These are phyloP conservation scores for Nothopassalora personata DNA, from an alignment of 2,329 filamentous ascomycete species.

Conservation along the genomic window DNA sequence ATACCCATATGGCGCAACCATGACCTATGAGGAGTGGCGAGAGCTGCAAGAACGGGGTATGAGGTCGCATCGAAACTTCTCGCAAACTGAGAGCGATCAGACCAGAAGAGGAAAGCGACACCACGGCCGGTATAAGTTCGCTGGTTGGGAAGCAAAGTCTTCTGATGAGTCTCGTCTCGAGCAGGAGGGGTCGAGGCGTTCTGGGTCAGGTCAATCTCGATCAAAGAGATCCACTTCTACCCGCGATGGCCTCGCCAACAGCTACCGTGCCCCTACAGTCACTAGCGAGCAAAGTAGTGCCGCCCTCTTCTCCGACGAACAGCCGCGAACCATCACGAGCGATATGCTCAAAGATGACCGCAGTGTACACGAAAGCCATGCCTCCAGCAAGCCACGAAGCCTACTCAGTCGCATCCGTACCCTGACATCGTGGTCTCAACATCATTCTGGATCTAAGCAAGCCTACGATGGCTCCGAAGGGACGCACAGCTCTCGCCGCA, in stretches of 20 bases:
- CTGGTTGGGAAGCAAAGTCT: constrained; percentile 11
- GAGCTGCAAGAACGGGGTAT: constrained; percentile 21
- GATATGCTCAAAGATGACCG: neutral
- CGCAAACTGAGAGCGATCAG: constrained; percentile 18
- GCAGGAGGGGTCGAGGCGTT: neutral
- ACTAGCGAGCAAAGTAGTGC: constrained; percentile 8
- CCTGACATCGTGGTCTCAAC: neutral
- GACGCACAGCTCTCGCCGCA: neutral
- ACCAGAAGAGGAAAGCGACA: constrained; percentile 8
- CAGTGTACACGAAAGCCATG: neutral
- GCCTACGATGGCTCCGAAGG: constrained; percentile 1
- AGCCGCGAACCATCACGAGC: neutral
- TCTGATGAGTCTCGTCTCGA: constrained; percentile 3
- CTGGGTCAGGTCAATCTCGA: neutral
- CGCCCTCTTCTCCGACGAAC: neutral
- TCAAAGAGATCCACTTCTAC: neutral
- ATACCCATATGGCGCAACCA: constrained; percentile 14
- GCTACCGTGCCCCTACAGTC: constrained; percentile 4
- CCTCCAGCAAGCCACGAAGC: neutral
- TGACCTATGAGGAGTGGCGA: constrained; percentile 29
- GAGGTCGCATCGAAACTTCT: constrained; percentile 17
- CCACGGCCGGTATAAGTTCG: constrained; percentile 13
- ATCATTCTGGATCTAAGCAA: neutral
- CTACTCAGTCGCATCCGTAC: constrained; percentile 1
- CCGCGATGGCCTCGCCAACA: neutral